phyloP scores from a whole-genome alignment of 495 filamentous ascomycete genomes.

The Annulohypoxylon moriforme region DNA sequence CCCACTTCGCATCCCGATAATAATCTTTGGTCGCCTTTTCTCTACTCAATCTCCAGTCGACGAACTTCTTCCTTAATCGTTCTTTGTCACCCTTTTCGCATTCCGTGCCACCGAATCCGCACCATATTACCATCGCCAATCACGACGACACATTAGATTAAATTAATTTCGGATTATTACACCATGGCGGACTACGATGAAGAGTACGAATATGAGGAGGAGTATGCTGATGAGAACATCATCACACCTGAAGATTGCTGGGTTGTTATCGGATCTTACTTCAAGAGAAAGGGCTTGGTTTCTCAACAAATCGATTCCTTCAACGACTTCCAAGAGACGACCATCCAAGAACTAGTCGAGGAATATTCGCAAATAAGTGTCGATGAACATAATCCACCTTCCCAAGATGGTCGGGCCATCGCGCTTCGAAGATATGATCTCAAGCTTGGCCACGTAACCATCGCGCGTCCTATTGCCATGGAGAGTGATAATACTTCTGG shows the following conservation, averaged over 20 bases:
- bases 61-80: neutral
- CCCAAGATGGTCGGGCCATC: constrained; percentile 77
- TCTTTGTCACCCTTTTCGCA: neutral
- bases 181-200: constrained; percentile 49
- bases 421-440: constrained; percentile 91
- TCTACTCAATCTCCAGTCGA: neutral
- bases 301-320: constrained; percentile 98
- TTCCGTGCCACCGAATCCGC: neutral
- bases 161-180: neutral
- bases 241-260: constrained; percentile 96
- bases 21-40: neutral
- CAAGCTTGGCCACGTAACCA: constrained; percentile 85
- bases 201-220: constrained; percentile 57
- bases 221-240: constrained; percentile 69
- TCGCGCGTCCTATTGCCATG: constrained; percentile 86
- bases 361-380: constrained; percentile 89
- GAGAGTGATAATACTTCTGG: constrained; percentile 90
- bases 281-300: constrained; percentile 93
- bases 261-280: constrained; percentile 96
- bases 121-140: neutral
- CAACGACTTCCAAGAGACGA: constrained; percentile 92
- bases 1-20: neutral
- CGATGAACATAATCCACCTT: constrained; percentile 83
- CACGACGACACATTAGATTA: neutral
- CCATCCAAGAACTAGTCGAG: constrained; percentile 90